A percentile compares a stretch with the other conserved stretches of the same genome.
Conservation (phyloP, 2,329 filamentous ascomycete species). For the Waltergamsia citrina region DNA sequence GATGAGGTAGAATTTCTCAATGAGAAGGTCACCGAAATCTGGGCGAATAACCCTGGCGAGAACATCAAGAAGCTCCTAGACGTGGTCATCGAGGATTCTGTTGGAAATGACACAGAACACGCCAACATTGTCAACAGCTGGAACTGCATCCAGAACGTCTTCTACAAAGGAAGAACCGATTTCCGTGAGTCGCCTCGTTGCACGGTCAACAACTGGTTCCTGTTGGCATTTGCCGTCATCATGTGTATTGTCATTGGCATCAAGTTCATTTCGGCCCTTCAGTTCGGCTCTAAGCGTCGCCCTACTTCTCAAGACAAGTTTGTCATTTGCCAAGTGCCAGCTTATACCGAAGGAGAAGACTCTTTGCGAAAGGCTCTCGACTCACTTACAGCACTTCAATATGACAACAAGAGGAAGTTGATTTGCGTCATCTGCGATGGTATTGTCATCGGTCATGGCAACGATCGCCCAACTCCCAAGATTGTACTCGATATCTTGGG, state of each 20-base stretch:
- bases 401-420: constrained; percentile 97
- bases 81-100: constrained; percentile 34
- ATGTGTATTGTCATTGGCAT: constrained; percentile 69
- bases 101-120: constrained; percentile 39
- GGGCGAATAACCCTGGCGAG: constrained; percentile 66
- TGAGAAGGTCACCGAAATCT: constrained; percentile 51
- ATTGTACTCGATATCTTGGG: constrained; percentile 96
- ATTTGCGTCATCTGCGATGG: constrained; percentile 96
- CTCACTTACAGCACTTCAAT: constrained; percentile 86
- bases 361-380: constrained; percentile 87
- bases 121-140: constrained; percentile 53
- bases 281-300: constrained; percentile 84
- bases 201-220: constrained; percentile 82
- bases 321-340: constrained; percentile 95
- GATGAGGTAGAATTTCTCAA: constrained; percentile 65
- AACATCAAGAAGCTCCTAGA: constrained; percentile 66
- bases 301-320: constrained; percentile 95
- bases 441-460: constrained; percentile 91
- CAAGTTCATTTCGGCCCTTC: constrained; percentile 89
- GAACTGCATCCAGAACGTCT: constrained; percentile 74
- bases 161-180: constrained; percentile 75
- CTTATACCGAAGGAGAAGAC: constrained; percentile 97
- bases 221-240: constrained; percentile 79
- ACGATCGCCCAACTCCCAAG: constrained; percentile 93
- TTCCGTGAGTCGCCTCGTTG: constrained; percentile 72